A percentile compares a stretch with the other conserved stretches of the same genome.
These are phyloP conservation scores for Puccinia horiana DNA, from an alignment of 1,284 basidiomycete species.

Conservation along the genomic window DNA sequence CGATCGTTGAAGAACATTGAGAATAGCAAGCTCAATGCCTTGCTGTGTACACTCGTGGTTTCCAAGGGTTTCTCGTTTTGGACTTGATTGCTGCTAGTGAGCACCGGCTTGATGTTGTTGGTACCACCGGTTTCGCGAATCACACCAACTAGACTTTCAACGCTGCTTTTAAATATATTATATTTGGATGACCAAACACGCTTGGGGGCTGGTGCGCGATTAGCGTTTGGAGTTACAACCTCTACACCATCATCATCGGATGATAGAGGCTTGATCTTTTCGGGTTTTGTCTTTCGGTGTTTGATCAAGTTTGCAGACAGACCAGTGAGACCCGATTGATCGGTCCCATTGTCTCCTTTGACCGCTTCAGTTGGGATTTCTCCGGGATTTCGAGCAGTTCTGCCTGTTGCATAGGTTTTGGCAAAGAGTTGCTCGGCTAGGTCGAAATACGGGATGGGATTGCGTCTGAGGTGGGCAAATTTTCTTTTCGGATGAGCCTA, in stretches of 20 bases:
- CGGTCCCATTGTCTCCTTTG: no score
- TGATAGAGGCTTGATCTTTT: neutral
- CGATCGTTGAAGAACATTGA: no score
- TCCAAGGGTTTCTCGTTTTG: no score
- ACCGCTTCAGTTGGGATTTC: neutral
- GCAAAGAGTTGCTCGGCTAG: neutral
- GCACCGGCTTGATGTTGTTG: neutral
- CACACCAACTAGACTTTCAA: neutral
- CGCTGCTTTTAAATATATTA: neutral
- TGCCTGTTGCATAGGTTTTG: neutral
- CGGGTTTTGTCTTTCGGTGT: neutral
- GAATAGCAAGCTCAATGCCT: neutral
- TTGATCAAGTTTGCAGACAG: neutral
- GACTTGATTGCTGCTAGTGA: no score
- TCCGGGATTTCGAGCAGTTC: neutral
- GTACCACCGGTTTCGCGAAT: neutral
- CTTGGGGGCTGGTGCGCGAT: neutral
- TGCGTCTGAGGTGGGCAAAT: neutral
- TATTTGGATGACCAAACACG: neutral
- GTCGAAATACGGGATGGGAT: neutral
- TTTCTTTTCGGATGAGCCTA: constrained; percentile 2
- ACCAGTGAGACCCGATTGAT: neutral
- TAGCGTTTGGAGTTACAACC: neutral
- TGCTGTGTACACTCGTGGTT: neutral
- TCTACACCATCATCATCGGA: neutral